Base-by-base conservation (phyloP, 2,329 filamentous ascomycete species). In the Penicillium sp. region DNA sequence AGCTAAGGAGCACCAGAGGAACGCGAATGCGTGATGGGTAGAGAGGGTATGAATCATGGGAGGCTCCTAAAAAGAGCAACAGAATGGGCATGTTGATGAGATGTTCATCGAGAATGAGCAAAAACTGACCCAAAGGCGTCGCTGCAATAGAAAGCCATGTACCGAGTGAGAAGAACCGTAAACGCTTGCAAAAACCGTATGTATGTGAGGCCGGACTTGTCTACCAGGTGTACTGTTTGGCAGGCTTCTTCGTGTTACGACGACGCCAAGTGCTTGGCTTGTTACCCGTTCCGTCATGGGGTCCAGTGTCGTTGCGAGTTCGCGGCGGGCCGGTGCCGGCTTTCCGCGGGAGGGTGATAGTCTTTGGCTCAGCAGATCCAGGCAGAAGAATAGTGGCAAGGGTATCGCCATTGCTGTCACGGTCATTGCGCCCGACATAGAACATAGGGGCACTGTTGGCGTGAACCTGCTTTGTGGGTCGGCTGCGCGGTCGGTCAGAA, bases 381-480 rank as follows among this genome's bases (percentile, higher is more conserved):
- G 78, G 77, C 18, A 80, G 61, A 31, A 72, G 72, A 54, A 81
- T 73, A 14, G 67, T 62, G 38, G 75, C 67, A 14, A 66, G 73
- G 46, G 60, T 44, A 34, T 66, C 68, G 44, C 62, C 63, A 52
- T 63, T 70, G 51, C 58, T 64, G 58, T 68, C 71, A 48, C 57
- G 71, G 44, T 72, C 75, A 43, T 62, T 60, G 31, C 64, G 48
- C 41, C 65, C 62, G 36, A 80, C 73, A 34, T 62, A 57, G 49
- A 73, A 69, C 12, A 75, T 61, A 38, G 80, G 75, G 44, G 71
- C 63, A 52, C 69, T 78, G 12, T 74, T 76, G 7, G 76, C 65
- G 36, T 80, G 79, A 11, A 83, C 70, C 1, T 79, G 74, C 62
- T 82, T 84, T 30, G 74, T 72, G 41, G 78, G 77, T 34, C 77